phyloP scores from a whole-genome alignment of 257 asterid species.

The Ehretia macrophylla region DNA sequence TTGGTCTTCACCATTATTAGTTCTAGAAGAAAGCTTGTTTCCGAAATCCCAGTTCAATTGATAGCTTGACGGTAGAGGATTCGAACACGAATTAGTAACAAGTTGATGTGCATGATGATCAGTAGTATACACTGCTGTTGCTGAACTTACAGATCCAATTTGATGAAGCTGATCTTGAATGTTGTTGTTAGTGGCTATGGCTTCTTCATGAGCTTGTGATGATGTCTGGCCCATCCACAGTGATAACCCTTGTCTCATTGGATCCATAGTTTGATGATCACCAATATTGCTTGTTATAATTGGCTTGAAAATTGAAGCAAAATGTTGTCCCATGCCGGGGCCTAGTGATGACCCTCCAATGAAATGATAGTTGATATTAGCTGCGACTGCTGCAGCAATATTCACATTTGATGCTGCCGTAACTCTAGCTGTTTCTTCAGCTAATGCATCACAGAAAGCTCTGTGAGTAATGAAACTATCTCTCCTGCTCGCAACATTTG shows the following conservation, averaged over 20 bases:
- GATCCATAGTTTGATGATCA: slow-evolving; percentile 18
- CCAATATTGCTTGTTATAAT: slow-evolving; percentile 21
- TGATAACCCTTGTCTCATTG: slow-evolving; percentile 39
- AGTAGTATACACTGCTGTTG: background rate
- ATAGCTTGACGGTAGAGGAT: slow-evolving; percentile 27
- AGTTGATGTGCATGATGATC: too few relatives aligned
- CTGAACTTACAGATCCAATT: slow-evolving; percentile 23
- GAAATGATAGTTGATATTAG: slow-evolving; percentile 45
- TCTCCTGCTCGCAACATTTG: slow-evolving; percentile 38
- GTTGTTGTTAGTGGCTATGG: slow-evolving; percentile 25
- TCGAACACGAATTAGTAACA: slow-evolving; percentile 9
- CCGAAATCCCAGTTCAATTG: slow-evolving; percentile 60
- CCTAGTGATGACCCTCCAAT: slow-evolving; percentile 40
- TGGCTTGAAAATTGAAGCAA: slow-evolving; percentile 54
- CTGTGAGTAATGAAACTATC: slow-evolving; percentile 96
- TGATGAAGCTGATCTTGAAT: slow-evolving; percentile 34
- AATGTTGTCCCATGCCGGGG: slow-evolving; percentile 40
- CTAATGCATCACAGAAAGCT: slow-evolving; percentile 92
- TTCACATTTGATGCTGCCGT: slow-evolving; percentile 61
- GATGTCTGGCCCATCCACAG: slow-evolving; percentile 23
- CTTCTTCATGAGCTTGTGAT: slow-evolving; percentile 26
- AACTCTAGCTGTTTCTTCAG: slow-evolving; percentile 84
- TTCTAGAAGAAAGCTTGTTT: slow-evolving; percentile 18
- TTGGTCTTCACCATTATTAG: slow-evolving; percentile 9
- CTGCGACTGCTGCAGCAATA: slow-evolving; percentile 19